A percentile compares a stretch with the other conserved stretches of the same genome.
Conservation (phyloP, 768 basidiomycete species). For the Amanita pseudoporphyria region DNA sequence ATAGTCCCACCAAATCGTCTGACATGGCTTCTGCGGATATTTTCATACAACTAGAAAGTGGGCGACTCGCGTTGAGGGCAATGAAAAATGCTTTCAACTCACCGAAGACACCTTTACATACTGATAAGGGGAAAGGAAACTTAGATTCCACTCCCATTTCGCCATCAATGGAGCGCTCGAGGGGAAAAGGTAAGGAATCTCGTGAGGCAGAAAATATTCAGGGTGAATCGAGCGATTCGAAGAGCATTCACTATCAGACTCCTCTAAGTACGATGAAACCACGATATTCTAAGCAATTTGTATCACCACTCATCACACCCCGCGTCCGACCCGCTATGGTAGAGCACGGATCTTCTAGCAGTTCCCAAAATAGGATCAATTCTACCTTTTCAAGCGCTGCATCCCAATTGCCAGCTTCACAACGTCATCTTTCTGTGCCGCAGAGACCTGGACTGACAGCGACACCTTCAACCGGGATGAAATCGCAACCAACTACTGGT, state of each 20-base stretch:
- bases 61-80: constrained; percentile 26
- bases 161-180: neutral
- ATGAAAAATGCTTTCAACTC: constrained; percentile 27
- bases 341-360: neutral
- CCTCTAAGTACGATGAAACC: neutral
- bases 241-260: neutral
- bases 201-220: neutral
- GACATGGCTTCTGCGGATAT: constrained; percentile 15
- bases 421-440: neutral
- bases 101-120: constrained; percentile 28
- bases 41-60: constrained; percentile 13
- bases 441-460: neutral
- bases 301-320: constrained; percentile 29
- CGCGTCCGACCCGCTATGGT: neutral
- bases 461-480: neutral
- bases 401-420: neutral
- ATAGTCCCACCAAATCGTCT: constrained; percentile 9
- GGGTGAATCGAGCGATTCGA: neutral
- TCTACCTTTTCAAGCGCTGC: neutral
- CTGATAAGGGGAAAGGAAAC: constrained; percentile 10
- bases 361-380: neutral
- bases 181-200: neutral
- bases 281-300: constrained; percentile 30
- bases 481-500: neutral
- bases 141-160: constrained; percentile 8